Conservation (phyloP, 108 stramenopile species). For the Pseudonitzschia multistriata region DNA sequence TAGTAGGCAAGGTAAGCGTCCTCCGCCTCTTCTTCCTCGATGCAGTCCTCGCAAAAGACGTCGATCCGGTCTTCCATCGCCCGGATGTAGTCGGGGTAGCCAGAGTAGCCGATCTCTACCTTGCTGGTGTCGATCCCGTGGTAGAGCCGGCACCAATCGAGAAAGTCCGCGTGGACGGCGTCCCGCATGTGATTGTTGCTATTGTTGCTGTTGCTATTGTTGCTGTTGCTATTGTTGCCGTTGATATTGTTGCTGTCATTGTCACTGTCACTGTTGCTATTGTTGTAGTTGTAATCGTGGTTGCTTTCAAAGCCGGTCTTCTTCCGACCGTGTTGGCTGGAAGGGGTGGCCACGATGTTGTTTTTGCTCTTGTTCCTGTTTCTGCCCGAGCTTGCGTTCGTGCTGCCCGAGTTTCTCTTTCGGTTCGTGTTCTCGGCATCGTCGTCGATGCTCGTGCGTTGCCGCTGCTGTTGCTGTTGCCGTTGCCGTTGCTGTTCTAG, state of each 20-base stretch:
- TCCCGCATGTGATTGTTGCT: neutral
- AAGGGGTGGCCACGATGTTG: neutral
- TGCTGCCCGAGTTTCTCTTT: too few species aligned
- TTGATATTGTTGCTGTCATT: neutral
- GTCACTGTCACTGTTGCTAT: neutral
- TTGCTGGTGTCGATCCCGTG: conserved; percentile 50
- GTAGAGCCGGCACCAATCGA: conserved; percentile 58
- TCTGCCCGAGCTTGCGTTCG: too few species aligned
- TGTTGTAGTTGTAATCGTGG: too few species aligned
- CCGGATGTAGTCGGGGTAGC: conserved; percentile 62
- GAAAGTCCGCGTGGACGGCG: conserved; percentile 27
- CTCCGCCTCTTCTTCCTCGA: conserved; percentile 39
- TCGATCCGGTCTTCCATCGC: conserved; percentile 45
- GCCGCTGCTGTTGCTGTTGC: neutral
- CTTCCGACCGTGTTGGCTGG: neutral
- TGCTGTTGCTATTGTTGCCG: neutral
- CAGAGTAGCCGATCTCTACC: conserved; percentile 64
- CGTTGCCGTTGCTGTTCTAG: neutral
- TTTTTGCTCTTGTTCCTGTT: neutral
- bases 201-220: neutral
- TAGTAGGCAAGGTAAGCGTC: too few species aligned
- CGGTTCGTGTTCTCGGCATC: too few species aligned
- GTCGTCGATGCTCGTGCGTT: too few species aligned
- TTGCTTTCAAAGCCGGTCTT: too few species aligned
- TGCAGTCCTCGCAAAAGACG: conserved; percentile 30